These are phyloP conservation scores for Tephrocybe sp. DNA, from an alignment of 768 basidiomycete species.

Conservation along the genomic window DNA sequence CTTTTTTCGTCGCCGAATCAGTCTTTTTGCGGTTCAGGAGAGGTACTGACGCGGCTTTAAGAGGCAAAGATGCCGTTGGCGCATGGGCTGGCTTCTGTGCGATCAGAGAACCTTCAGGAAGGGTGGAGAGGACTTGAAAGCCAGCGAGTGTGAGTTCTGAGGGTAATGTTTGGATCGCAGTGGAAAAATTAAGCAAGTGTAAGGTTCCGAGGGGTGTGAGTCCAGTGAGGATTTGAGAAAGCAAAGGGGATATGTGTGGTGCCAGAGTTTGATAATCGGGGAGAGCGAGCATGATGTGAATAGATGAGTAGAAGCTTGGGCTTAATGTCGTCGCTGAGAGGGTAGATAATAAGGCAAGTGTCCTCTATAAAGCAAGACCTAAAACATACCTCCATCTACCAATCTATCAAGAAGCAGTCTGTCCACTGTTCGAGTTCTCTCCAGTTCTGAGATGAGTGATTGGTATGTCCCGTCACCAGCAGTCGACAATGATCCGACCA, in stretches of 20 bases:
- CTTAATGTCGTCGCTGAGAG: slow-evolving; percentile 56
- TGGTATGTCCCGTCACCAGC: slow-evolving; percentile 83
- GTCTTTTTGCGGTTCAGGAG: slow-evolving; percentile 52
- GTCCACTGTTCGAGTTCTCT: slow-evolving; percentile 57
- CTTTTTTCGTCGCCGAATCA: slow-evolving; percentile 77
- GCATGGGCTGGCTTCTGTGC: slow-evolving; percentile 68
- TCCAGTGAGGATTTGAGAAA: slow-evolving; percentile 57
- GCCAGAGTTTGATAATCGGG: slow-evolving; percentile 59
- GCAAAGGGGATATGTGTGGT: slow-evolving; percentile 51
- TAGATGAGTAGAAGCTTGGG: slow-evolving; percentile 55
- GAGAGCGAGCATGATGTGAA: slow-evolving; percentile 64
- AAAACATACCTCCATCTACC: slow-evolving; percentile 67
- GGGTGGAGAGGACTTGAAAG: slow-evolving; percentile 53
- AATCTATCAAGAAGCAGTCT: slow-evolving; percentile 81
- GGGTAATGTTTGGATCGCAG: slow-evolving; percentile 41
- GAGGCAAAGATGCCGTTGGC: slow-evolving; percentile 36
- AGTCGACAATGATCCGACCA: slow-evolving; percentile 74
- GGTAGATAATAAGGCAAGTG: slow-evolving; percentile 8
- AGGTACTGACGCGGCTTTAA: slow-evolving; percentile 46
- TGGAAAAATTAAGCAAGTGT: slow-evolving; percentile 55
- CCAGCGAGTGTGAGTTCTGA: slow-evolving; percentile 65
- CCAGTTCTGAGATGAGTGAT: slow-evolving; percentile 57
- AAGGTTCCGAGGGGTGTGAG: slow-evolving; percentile 69
- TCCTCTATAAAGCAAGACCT: neutral
- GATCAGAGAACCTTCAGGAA: slow-evolving; percentile 42